Base-by-base conservation (phyloP, 768 basidiomycete species). In the Auricularia heimuer region DNA sequence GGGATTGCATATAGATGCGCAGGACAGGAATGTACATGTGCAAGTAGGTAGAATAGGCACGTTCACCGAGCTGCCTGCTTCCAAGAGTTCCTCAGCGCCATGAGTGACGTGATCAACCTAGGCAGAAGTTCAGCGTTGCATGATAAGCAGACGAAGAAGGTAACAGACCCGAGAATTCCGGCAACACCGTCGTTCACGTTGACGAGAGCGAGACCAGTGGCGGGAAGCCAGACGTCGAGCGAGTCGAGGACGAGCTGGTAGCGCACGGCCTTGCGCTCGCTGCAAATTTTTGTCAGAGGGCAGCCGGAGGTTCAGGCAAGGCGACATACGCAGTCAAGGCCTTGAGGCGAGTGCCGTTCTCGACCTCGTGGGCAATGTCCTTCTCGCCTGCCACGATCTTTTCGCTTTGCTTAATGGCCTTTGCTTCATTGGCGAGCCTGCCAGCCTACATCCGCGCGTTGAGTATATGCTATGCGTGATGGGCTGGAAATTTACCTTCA, bases 201-300 rank as follows among this genome's bases (percentile, higher is more conserved):
- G 67, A 87, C 81, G 63, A 90, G 77, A 16, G 89, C 91, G 47
- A 94, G 81, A 65, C 83, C 88, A 21, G 88, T 87, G 6, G 93
- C 90, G 4, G 97, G 97, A 70, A 95, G 85, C 86, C 89, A 95
- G 65, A 94, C 75, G 73, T 99, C 97, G 65, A 94, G 79, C 21
- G 85, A 71, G 74, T 99, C 97, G 66, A 91, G 85, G 64, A 88
- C 76, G 69, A 98, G 83, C 75, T 98, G 97, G 68, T 84, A 83
- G 35, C 87, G 84, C 36, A 86, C 81, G 4, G 82, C 84, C 60
- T 81, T 79, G 60, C 86, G 85, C 70, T 88, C 82, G 51, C 87
- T 89, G 70, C 47, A 65, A 39, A 60, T 64, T 44, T 35, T 62
- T 56, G 64, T 63, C 66, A 71, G 62, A 67, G 39, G 61, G 18